phyloP scores from a whole-genome alignment of 352 stramenopile genomes.

The Albugo candida region DNA sequence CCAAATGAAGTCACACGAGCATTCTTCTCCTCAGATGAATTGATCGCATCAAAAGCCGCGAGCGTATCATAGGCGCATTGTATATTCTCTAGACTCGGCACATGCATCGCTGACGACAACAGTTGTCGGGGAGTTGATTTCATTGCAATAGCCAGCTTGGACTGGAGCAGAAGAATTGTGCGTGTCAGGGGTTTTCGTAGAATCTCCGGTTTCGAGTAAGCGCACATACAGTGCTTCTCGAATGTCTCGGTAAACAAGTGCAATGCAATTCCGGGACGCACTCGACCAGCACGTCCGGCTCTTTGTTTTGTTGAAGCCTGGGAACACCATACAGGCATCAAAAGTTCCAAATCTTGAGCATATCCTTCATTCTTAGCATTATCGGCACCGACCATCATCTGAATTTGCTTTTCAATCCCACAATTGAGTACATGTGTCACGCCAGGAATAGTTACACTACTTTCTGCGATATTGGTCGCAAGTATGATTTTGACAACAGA shows the following conservation, averaged over 20 bases:
- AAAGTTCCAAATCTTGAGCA: slow-evolving; percentile 17
- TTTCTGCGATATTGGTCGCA: slow-evolving; percentile 94
- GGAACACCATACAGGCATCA: slow-evolving; percentile 85
- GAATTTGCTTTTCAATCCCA: slow-evolving; percentile 68
- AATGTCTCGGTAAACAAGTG: slow-evolving; percentile 76
- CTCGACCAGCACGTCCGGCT: slow-evolving; percentile 79
- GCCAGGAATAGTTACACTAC: slow-evolving; percentile 89
- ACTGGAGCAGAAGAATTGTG: slow-evolving; percentile 61
- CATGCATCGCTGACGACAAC: slow-evolving; percentile 42
- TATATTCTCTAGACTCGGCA: slow-evolving; percentile 44
- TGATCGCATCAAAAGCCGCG: slow-evolving; percentile 42
- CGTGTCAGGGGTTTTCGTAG: slow-evolving; percentile 66
- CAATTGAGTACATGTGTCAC: slow-evolving; percentile 82
- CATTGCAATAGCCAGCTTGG: slow-evolving; percentile 44
- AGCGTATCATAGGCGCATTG: slow-evolving; percentile 60
- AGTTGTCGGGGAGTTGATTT: slow-evolving; percentile 28
- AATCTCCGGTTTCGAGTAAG: slow-evolving; percentile 66
- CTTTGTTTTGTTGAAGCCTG: slow-evolving; percentile 77
- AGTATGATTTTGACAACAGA: slow-evolving; percentile 84
- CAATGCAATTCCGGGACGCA: slow-evolving; percentile 82
- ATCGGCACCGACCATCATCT: slow-evolving; percentile 49
- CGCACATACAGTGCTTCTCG: slow-evolving; percentile 36
- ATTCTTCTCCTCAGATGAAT: slow-evolving; percentile 24
- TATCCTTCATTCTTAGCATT: slow-evolving; percentile 15
- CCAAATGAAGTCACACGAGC: slow-evolving; percentile 57